phyloP scores from a whole-genome alignment of 768 basidiomycete genomes.

The Arthromyces matolae region DNA sequence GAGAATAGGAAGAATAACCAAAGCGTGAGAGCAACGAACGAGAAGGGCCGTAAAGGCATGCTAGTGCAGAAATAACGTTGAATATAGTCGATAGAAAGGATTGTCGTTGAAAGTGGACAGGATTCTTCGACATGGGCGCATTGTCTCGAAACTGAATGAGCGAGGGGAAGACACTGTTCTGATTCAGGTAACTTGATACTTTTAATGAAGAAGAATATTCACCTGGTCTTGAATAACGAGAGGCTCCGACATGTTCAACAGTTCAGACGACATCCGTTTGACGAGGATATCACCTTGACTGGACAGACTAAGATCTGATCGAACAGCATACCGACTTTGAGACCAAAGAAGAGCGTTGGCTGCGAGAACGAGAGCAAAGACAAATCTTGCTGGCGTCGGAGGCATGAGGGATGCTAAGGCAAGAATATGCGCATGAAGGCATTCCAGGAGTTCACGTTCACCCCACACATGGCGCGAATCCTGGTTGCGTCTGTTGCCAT shows the following conservation, averaged over 20 bases:
- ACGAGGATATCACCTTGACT: slow-evolving; percentile 35
- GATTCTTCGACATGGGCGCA: slow-evolving; percentile 56
- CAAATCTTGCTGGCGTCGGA: slow-evolving; percentile 38
- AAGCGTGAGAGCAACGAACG: slow-evolving; percentile 60
- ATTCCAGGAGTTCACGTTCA: neutral
- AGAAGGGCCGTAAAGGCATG: slow-evolving; percentile 47
- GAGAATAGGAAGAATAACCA: slow-evolving; percentile 95
- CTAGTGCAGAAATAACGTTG: slow-evolving; percentile 68
- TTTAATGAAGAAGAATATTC: slow-evolving; percentile 4
- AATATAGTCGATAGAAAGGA: slow-evolving; percentile 70
- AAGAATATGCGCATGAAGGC: slow-evolving; percentile 14
- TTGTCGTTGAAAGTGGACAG: slow-evolving; percentile 60
- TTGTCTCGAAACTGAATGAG: slow-evolving; percentile 50
- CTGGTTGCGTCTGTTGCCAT: neutral
- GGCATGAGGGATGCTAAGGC: slow-evolving; percentile 39
- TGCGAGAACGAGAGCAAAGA: slow-evolving; percentile 50
- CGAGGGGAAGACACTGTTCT: slow-evolving; percentile 62
- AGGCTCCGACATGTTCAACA: slow-evolving; percentile 21
- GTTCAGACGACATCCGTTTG: slow-evolving; percentile 39
- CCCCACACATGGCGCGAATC: neutral
- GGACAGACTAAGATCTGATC: slow-evolving; percentile 20
- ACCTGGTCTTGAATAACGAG: slow-evolving; percentile 26
- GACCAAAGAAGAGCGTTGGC: slow-evolving; percentile 67
- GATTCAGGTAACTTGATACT: neutral
- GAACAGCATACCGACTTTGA: slow-evolving; percentile 45